Percentiles rank a stretch among this genome's conserved stretches.
Evolutionary conservation across 2,329 filamentous ascomycete genomes (phyloP).

Genomic region (Passalora sequoiae): DNA sequence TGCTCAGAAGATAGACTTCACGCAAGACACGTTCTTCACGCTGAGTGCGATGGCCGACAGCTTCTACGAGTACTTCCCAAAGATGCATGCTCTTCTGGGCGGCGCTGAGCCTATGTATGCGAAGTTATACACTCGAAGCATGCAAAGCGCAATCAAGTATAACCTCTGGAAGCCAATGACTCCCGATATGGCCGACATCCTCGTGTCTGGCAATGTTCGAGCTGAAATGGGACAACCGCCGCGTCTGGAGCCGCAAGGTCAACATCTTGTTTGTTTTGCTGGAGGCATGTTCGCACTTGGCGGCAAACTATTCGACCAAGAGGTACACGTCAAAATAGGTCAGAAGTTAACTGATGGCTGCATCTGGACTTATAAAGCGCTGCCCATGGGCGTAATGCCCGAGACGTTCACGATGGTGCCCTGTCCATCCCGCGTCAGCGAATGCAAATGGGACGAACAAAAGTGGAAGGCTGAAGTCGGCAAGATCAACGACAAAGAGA

Average conservation of each 20-base stretch:
- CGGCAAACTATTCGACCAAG: conserved; percentile 51
- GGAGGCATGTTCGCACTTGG: conserved; percentile 60
- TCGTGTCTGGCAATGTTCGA: conserved; percentile 43
- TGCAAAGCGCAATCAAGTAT: conserved; percentile 41
- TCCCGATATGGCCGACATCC: conserved; percentile 42
- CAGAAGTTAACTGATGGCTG: conserved; percentile 56
- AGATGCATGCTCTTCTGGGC: conserved; percentile 46
- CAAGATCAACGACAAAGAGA: conserved; percentile 23
- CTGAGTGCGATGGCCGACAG: conserved; percentile 36
- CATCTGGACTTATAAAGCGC: conserved; percentile 57
- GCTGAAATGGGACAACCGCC: conserved; percentile 26
- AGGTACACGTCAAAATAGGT: conserved; percentile 52
- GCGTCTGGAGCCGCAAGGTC: conserved; percentile 46
- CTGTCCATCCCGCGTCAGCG: conserved; percentile 39
- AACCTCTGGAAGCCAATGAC: conserved; percentile 49
- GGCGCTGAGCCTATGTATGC: conserved; percentile 44
- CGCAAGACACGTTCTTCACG: conserved; percentile 36
- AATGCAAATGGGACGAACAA: conserved; percentile 52
- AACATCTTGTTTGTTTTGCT: conserved; percentile 56
- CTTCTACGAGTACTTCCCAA: conserved; percentile 42
- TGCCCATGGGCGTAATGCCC: conserved; percentile 57
- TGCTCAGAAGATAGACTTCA: conserved; percentile 38
- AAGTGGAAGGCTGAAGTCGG: conserved; percentile 44
- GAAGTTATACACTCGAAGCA: conserved; percentile 53
- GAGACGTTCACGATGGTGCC: conserved; percentile 52